Evolutionary conservation across 2,329 filamentous ascomycete species (phyloP), one percentile per base, ranked within the genome.

Genomic region (Exophiala aquamarina): DNA sequence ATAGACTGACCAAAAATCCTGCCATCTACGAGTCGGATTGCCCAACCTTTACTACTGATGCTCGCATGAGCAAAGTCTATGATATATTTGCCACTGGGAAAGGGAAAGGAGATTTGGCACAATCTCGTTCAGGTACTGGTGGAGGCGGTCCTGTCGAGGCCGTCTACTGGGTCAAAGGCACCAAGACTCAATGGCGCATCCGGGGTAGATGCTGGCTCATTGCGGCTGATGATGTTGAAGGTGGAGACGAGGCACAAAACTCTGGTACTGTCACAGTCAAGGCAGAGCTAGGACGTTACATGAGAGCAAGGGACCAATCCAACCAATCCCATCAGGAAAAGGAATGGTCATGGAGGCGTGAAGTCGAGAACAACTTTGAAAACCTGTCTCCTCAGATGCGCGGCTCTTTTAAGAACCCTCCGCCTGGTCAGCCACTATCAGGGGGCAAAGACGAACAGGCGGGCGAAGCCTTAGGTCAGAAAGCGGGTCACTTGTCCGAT

Each of bases 361-460:
- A 95, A 69, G 67, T 96, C 29, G 90, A 87, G 41, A 87, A 81
- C 39, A 88, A 93, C 65, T 97, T 96, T 78, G 92, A 89, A 15
- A 96, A 96, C 66, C 70, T 93, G 59, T 85, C 81, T 57, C 92
- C 92, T 5, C 72, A 75, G 1, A 89, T 95, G 83, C 78, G 91
- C 71, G 81, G 81, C 8, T 78, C 80, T 7, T 91, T 90, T 66
- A 84, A 82, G 67, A 82, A 86, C 63, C 78, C 93, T 63, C 73
- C 79, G 4, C 85, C 87, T 0, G 87, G 87, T 0, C 72, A 74
- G 52, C 76, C 82, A 39, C 63, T 86, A 59, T 68, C 77, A 56
- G 55, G 80, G 62, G 59, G 76, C 58, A 66, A 76, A 55, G 46
- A 55, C 20, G 64, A 65, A 49, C 62, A 74, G 64, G 65, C 55